Base-by-base conservation (phyloP, 768 basidiomycete genomes). In the Leucocoprinus leucothites region DNA sequence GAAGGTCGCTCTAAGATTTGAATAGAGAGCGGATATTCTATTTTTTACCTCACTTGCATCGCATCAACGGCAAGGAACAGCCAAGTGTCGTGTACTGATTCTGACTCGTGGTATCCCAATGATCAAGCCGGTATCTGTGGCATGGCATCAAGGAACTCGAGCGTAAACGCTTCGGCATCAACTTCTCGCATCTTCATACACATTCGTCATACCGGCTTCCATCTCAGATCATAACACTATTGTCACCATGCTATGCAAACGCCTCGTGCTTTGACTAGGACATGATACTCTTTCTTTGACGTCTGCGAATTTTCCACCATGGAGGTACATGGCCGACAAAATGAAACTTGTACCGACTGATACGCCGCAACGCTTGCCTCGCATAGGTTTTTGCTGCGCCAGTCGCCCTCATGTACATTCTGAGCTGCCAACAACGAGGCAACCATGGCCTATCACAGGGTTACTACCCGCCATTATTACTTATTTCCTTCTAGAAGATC, bases 21-120 rank as follows among this genome's bases (percentile, higher is more conserved):
- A 11, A 31, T 31, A 46, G 18, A 46, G 14, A 11, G 21, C 21
- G 21, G 19, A 1, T 6, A 38, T 9, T 36, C 48, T 49, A 50
- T 50, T 40, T 50, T 48, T 50, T 36, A 9, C 35, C 48, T 14
- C 35, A 50, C n/a, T 24, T 28, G 16, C 48, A 50, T 28, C 25
- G 21, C 34, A 50, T 28, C 44, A 24, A 24, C 44, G 14, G 22
- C 24, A 1, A n/a, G n/a, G 24, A 46, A 28, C 18, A 31, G 31
- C 31, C 31, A 31, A 31, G 31, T 5, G 6, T 31, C 31, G n/a
- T n/a, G n/a, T n/a, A n/a, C n/a, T n/a, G n/a, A n/a, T n/a, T n/a
- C n/a, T n/a, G n/a, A n/a, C n/a, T n/a, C n/a, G n/a, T n/a, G n/a
- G n/a, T n/a, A n/a, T n/a, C n/a, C n/a, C n/a, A 7, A 14, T 35